Evolutionary conservation across 495 filamentous ascomycete species (phyloP).

Genomic region (Massariosphaeria phaeospora): DNA sequence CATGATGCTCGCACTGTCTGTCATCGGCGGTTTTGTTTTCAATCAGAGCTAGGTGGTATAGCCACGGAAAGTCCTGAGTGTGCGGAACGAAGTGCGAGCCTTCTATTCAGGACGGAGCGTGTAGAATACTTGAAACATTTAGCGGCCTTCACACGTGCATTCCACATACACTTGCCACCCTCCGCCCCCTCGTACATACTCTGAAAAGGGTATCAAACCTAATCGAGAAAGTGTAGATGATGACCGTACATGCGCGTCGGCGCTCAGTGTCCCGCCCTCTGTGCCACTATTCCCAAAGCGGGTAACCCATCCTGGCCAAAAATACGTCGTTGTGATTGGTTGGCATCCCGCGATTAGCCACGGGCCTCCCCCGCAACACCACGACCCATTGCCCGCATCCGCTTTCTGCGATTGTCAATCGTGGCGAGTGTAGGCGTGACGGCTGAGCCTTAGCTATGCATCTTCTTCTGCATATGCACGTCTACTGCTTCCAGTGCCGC

Average conservation of each 20-base stretch:
- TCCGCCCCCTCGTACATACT: no score
- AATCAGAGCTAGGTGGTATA: no score
- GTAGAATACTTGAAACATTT: conserved; percentile 15
- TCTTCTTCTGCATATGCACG: neutral
- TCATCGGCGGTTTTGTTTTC: no score
- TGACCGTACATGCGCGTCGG: no score
- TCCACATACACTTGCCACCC: neutral
- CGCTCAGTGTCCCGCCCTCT: no score
- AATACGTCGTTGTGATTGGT: no score
- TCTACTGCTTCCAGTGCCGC: no score
- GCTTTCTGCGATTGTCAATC: neutral
- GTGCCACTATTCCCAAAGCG: neutral
- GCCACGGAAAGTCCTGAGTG: no score
- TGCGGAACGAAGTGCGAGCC: no score
- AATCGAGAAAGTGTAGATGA: no score
- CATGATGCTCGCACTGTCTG: no score
- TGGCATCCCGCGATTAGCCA: neutral
- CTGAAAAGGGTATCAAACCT: no score
- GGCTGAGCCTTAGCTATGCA: conserved; percentile 8
- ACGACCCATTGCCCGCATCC: neutral
- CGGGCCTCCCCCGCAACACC: conserved; percentile 13
- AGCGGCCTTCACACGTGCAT: conserved; percentile 12
- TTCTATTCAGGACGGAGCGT: conserved; percentile 9
- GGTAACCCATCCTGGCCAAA: conserved; percentile 14
- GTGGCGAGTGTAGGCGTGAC: neutral